A percentile compares a stretch with the other conserved stretches of the same genome.
phyloP scores from a whole-genome alignment of 2,329 filamentous ascomycete genomes.

The Sporothrix schenckii region DNA sequence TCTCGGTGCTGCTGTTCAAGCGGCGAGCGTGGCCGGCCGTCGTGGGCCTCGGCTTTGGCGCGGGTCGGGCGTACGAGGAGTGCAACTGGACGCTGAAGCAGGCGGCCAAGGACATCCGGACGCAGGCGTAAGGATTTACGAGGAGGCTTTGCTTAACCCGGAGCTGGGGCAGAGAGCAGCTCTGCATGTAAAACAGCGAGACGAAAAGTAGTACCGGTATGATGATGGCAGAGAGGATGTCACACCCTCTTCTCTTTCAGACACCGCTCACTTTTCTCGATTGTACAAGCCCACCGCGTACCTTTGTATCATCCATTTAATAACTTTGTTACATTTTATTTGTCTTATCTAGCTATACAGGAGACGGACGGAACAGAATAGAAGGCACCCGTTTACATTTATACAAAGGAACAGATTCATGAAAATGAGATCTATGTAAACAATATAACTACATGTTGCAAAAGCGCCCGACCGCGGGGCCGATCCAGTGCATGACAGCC shows the following conservation, averaged over 20 bases:
- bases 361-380: slow-evolving; percentile 1
- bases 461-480: background rate
- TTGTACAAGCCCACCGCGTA: slow-evolving; percentile 7
- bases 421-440: background rate
- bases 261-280: background rate
- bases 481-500: slow-evolving; percentile 9
- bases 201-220: background rate
- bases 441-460: slow-evolving; percentile 3
- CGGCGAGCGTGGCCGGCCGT: slow-evolving; percentile 97
- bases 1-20: slow-evolving; percentile 98
- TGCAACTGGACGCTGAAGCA: slow-evolving; percentile 80
- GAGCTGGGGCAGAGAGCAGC: background rate
- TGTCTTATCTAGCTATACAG: slow-evolving; percentile 19
- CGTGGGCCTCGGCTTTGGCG: slow-evolving; percentile 90
- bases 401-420: background rate
- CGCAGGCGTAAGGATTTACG: slow-evolving; percentile 47
- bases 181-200: slow-evolving; percentile 24
- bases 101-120: slow-evolving; percentile 61
- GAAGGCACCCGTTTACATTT: background rate
- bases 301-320: slow-evolving; percentile 20
- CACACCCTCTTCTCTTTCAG: background rate
- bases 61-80: slow-evolving; percentile 96
- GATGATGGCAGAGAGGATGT: background rate
- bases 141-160: background rate
- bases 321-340: slow-evolving; percentile 18